A percentile compares a stretch with the other conserved stretches of the same genome.
These are phyloP conservation scores for Penicillium sp. DNA, from an alignment of 2,329 filamentous ascomycete genomes.

Conservation along the genomic window DNA sequence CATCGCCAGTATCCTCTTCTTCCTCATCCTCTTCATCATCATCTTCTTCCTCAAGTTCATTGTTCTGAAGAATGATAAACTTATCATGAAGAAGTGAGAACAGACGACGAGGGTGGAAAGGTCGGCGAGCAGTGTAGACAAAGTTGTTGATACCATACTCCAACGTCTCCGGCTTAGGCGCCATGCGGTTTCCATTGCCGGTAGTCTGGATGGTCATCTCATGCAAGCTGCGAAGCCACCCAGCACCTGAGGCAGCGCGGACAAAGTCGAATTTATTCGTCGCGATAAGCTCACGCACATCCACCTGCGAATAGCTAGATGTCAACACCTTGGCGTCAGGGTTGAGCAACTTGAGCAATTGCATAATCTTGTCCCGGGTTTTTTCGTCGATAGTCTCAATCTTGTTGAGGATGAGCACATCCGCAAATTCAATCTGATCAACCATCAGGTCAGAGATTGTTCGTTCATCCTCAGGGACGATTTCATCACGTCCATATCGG, in stretches of 20 bases:
- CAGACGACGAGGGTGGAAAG: constrained; percentile 46
- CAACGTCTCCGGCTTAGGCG: constrained; percentile 69
- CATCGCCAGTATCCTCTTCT: constrained; percentile 27
- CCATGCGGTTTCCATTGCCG: constrained; percentile 54
- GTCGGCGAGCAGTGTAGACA: constrained; percentile 63
- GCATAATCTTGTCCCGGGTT: constrained; percentile 50
- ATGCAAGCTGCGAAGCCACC: constrained; percentile 70
- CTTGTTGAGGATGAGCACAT: constrained; percentile 72
- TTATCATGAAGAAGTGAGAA: constrained; percentile 47
- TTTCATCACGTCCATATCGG: constrained; percentile 59
- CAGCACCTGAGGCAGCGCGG: constrained; percentile 63
- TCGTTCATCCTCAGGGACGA: constrained; percentile 66
- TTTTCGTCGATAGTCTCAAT: constrained; percentile 58
- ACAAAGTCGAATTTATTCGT: constrained; percentile 66
- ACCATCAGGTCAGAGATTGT: constrained; percentile 75
- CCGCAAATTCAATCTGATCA: constrained; percentile 75
- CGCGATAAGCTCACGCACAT: constrained; percentile 64
- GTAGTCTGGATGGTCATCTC: constrained; percentile 65
- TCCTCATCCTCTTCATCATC: constrained; percentile 28
- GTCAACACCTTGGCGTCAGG: constrained; percentile 66
- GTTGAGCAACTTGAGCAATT: constrained; percentile 63
- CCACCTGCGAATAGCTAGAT: constrained; percentile 58
- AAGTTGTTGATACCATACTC: constrained; percentile 70
- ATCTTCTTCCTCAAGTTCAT: constrained; percentile 30
- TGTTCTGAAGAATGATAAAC: constrained; percentile 45